Evolutionary conservation across 1,284 basidiomycete genomes (phyloP).

Genomic region (Microbotryomycetes sp.): DNA sequence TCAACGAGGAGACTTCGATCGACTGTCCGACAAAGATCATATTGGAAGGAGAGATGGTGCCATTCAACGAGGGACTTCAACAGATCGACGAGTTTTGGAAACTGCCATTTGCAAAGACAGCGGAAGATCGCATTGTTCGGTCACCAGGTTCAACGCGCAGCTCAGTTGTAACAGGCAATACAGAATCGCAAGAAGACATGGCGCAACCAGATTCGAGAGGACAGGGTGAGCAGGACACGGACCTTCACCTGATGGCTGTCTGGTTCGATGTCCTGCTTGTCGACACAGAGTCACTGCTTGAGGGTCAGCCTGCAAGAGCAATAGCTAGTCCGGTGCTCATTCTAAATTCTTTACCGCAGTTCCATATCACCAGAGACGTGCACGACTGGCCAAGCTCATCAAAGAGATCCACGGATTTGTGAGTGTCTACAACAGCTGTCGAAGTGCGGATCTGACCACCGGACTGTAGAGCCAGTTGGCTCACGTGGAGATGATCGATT

Average conservation of each 20-base stretch:
- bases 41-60: slow-evolving; percentile 81
- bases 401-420: slow-evolving; percentile 51
- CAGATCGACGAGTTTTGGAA: slow-evolving; percentile 47
- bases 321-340: background rate
- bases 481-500: slow-evolving; percentile 40
- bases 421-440: slow-evolving; percentile 10
- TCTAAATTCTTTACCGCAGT: slow-evolving; percentile 12
- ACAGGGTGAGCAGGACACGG: slow-evolving; percentile 1
- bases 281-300: slow-evolving; percentile 54
- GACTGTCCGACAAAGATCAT: slow-evolving; percentile 47
- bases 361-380: slow-evolving; percentile 55
- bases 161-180: slow-evolving; percentile 1
- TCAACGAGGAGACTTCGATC: background rate
- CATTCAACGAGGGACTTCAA: slow-evolving; percentile 53
- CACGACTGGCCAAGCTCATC: slow-evolving; percentile 54
- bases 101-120: slow-evolving; percentile 5
- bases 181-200: background rate
- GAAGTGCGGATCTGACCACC: background rate
- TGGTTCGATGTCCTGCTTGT: slow-evolving; percentile 75
- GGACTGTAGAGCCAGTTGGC: background rate
- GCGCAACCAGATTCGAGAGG: background rate
- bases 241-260: slow-evolving; percentile 57
- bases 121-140: background rate
- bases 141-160: slow-evolving; percentile 8
- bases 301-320: slow-evolving; percentile 26